Percentiles rank a stretch among this genome's conserved stretches.
phyloP scores from a whole-genome alignment of 208 protist species.

The Leishmania major region DNA sequence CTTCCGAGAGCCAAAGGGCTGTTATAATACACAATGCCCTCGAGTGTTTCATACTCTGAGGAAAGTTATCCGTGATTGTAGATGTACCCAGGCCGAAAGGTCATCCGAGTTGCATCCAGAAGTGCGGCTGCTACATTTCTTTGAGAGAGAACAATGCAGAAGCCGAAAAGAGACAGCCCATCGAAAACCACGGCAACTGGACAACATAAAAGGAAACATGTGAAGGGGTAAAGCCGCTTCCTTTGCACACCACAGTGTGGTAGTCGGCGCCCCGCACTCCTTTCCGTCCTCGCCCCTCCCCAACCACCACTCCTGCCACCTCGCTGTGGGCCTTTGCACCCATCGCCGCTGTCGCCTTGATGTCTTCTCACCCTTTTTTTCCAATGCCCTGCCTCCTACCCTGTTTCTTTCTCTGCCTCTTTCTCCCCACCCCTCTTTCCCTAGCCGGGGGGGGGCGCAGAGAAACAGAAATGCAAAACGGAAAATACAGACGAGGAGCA shows the following conservation, averaged over 20 bases:
- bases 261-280: background rate
- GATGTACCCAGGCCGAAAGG: background rate
- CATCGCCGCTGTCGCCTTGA: slow-evolving; percentile 2
- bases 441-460: background rate
- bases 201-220: background rate
- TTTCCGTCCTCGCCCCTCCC: background rate
- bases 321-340: background rate
- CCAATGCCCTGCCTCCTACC: background rate
- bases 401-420: background rate
- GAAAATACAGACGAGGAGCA: background rate
- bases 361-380: slow-evolving; percentile 7
- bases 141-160: background rate
- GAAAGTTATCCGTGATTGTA: too few relatives aligned
- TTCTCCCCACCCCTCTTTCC: background rate
- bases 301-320: background rate
- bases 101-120: background rate
- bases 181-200: background rate
- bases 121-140: background rate
- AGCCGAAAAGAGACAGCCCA: background rate
- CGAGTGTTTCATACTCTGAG: too few relatives aligned
- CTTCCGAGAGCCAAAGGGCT: background rate
- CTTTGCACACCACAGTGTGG: too few relatives aligned
- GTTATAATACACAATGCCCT: too few relatives aligned
- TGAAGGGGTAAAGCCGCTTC: background rate
- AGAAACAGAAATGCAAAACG: background rate